Base-by-base conservation (phyloP, 768 basidiomycete species). In the Mycena vulgaris region DNA sequence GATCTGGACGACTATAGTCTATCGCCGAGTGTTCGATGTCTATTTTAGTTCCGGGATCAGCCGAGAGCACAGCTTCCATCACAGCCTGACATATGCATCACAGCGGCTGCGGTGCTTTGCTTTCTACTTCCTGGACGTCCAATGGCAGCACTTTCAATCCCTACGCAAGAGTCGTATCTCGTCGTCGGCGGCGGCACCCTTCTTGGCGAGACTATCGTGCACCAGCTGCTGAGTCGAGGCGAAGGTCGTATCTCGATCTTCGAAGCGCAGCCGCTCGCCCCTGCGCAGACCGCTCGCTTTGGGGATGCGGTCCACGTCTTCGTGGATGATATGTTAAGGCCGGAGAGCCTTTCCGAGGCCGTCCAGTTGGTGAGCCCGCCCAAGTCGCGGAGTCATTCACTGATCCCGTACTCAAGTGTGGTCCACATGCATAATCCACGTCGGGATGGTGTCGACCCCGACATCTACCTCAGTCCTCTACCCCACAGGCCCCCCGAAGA, bases 351-450 rank as follows among this genome's bases (percentile, higher is more conserved):
- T 45, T 78, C 88, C 49, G 65, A 74, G 1, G 76, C 80, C 51
- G 85, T 88, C 42, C 63, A 70, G 40, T 81, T 83, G 76, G 82
- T 84, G 37, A 61, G 82, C 19, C 19, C 69, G 6, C n/a, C 33
- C 25, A 14, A 3, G 13, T n/a, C 13, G 42, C 42, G 27, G 8
- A 31, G 40, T 31, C 25, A 27, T 42, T 56, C 14, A 51, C 25
- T 9, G 5, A 51, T 6, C 27, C 56, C 23, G 7, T 30, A 5
- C 56, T 39, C 5, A 66, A 84, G 84, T 78, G 77, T 55, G 70
- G 13, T 80, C 85, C 0, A 85, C 85, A 5, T 82, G 82, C 66
- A 82, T 89, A 51, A 84, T 89, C 69, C 88, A 89, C 78, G 87
- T 86, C 23, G 88, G 86, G 0, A 83, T 83, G 4, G 82, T 86